Percentiles rank a stretch among this genome's conserved stretches.
phyloP scores from a whole-genome alignment of 2,329 filamentous ascomycete species.

The Metarhizium album region DNA sequence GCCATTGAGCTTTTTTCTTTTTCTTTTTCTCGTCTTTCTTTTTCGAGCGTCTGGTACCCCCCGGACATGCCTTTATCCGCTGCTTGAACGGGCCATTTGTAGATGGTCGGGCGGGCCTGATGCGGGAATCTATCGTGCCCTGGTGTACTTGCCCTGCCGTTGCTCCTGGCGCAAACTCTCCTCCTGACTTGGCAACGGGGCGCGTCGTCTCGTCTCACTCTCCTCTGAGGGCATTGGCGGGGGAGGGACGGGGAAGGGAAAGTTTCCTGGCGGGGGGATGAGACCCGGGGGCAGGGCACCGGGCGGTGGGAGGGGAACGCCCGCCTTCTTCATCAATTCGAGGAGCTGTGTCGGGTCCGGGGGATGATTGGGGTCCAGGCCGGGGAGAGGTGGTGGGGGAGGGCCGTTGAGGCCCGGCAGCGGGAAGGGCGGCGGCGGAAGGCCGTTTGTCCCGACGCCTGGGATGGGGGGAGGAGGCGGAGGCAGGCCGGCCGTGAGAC shows the following conservation, averaged over 20 bases:
- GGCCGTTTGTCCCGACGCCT: constrained; percentile 29
- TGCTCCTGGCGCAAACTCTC: constrained; percentile 74
- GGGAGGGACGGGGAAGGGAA: constrained; percentile 24
- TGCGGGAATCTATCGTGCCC: constrained; percentile 28
- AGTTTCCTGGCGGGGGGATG: constrained; percentile 26
- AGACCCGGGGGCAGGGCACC: constrained; percentile 33
- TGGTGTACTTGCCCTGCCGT: constrained; percentile 50
- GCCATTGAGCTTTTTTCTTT: neutral
- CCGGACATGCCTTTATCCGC: neutral
- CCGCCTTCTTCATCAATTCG: constrained; percentile 55
- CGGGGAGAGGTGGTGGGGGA: constrained; percentile 40
- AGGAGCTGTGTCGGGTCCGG: constrained; percentile 50
- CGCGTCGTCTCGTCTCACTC: constrained; percentile 38
- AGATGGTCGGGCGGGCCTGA: neutral
- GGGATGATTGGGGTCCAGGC: constrained; percentile 48
- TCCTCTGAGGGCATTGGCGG: constrained; percentile 26
- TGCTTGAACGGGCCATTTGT: neutral
- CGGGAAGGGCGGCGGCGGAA: constrained; percentile 43
- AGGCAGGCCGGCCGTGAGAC: constrained; percentile 32
- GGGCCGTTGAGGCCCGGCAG: constrained; percentile 37
- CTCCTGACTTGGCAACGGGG: constrained; percentile 70
- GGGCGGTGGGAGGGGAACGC: constrained; percentile 48
- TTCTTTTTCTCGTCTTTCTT: too few species aligned
- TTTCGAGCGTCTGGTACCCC: neutral
- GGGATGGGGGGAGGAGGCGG: constrained; percentile 34